Conservation (phyloP, 2,329 filamentous ascomycete species). For the Falciphora oryzae region DNA sequence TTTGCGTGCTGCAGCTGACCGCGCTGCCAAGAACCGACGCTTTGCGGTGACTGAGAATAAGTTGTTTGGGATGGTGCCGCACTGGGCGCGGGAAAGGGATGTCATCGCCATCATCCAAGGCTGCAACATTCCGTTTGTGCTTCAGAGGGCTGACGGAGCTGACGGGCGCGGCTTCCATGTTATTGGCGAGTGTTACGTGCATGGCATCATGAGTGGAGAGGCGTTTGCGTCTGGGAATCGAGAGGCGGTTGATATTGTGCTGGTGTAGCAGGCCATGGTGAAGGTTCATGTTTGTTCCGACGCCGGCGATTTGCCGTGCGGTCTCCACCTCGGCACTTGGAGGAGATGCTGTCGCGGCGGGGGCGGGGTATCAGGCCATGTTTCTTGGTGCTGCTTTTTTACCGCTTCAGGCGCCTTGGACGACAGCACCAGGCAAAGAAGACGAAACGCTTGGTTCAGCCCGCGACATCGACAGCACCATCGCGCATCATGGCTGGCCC, state of each 20-base stretch:
- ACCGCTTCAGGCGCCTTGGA: no score
- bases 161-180: not conserved
- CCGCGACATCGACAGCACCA: not conserved
- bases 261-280: no score
- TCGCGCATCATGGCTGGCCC: not conserved
- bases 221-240: not conserved
- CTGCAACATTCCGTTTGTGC: not conserved
- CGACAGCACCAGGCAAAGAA: no score
- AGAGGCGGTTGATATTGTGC: no score
- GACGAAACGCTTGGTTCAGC: no score
- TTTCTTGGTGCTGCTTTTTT: no score
- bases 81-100: not conserved
- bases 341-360: no score
- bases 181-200: not conserved
- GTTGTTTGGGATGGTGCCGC: conserved; percentile 1
- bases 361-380: no score
- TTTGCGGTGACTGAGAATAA: not conserved
- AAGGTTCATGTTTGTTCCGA: no score
- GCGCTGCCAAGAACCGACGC: not conserved
- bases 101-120: not conserved
- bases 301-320: no score
- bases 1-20: not conserved
- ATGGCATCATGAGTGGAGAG: conserved; percentile 4
- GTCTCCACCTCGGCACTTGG: no score
- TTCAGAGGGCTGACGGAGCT: not conserved